Conservation (phyloP, 305 asterid species). For the Striga hermonthica region DNA sequence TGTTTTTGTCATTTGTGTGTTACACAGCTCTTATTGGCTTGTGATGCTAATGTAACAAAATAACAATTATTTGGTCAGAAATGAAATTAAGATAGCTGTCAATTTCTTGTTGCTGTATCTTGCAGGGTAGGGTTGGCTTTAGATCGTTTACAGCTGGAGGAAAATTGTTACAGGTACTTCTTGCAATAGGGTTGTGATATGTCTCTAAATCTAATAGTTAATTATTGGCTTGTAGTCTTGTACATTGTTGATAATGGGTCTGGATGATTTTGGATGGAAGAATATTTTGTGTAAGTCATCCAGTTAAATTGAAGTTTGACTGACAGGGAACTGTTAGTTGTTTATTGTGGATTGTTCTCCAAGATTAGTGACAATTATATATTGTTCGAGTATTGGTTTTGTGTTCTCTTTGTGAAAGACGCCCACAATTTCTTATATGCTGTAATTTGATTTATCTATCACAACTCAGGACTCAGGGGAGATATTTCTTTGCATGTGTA, state of each 20-base stretch:
- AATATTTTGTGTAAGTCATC: not conserved
- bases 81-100: too few relatives aligned
- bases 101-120: too few relatives aligned
- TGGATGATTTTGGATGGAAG: too few relatives aligned
- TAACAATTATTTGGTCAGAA: too few relatives aligned
- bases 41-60: conserved; percentile 2
- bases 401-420: conserved; percentile 4
- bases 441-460: too few relatives aligned
- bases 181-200: conserved; percentile 15
- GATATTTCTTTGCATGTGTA: too few relatives aligned
- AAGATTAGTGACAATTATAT: too few relatives aligned
- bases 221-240: not conserved
- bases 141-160: conserved; percentile 99
- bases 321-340: not conserved
- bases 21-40: not conserved
- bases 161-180: conserved; percentile 80
- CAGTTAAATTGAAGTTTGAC: too few relatives aligned
- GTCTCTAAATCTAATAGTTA: not conserved
- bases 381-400: not conserved
- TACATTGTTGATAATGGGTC: too few relatives aligned
- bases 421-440: not conserved
- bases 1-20: too few relatives aligned
- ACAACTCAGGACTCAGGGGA: too few relatives aligned
- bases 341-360: conserved; percentile 2
- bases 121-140: conserved; percentile 90